Base-by-base conservation (phyloP, 768 basidiomycete genomes). In the Auricularia sp. region DNA sequence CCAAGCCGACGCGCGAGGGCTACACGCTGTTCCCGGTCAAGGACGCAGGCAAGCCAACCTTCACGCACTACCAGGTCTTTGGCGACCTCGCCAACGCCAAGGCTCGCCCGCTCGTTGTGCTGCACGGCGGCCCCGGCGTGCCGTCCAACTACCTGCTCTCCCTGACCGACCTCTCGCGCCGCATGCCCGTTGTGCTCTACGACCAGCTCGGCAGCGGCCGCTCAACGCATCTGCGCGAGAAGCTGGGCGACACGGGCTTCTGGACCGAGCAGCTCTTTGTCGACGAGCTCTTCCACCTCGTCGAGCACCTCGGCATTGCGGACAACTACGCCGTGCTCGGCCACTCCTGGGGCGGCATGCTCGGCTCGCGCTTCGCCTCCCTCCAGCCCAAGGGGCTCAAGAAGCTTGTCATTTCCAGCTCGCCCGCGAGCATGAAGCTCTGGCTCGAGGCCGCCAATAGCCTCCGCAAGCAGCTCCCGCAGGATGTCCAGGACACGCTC, bases 71-170 rank as follows among this genome's bases (percentile, higher is more conserved):
- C 62, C 64, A 53, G n/a, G 53, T 66, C 23, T 63, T 36, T 29
- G 65, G 65, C 34, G 29, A 16, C 60, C 33, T 63, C 16, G 36
- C 44, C 21, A 59, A 64, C 23, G 42, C 63, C 6, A 4, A 14
- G 11, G 56, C 34, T 35, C 63, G 54, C 39, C 81, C 82, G 0
- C 66, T 83, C 1, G 70, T 83, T 16, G 71, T 71, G 0, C 71
- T 83, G 1, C 82, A 83, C 64, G 83, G 82, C 4, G 82, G 82
- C 1, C 81, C 81, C 12, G 83, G 84, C 2, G 67, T 74, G 3
- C 69, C 74, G n/a, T 78, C 79, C 64, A 70, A 75, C 51, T 80
- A 80, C 69, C 70, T 83, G 18, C 71, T 76, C 43, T 66, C 74
- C 43, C 67, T 80, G 66, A 70, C 75, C 44, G 77, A 79, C 56